Percentiles rank a stretch among this genome's conserved stretches.
phyloP scores from a whole-genome alignment of 768 basidiomycete species.

The Coprinellus micaceus region DNA sequence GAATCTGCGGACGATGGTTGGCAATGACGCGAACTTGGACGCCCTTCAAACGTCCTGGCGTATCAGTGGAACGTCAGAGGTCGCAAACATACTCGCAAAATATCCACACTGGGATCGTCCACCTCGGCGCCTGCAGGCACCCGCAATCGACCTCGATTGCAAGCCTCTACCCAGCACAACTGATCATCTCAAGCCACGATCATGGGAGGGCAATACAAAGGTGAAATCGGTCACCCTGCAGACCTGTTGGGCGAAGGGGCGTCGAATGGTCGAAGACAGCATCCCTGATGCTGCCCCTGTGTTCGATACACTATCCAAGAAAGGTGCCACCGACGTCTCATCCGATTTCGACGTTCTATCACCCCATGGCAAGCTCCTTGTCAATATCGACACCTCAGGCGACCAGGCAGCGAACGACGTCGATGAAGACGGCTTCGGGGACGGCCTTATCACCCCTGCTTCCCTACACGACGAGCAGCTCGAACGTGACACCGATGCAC shows the following conservation, averaged over 20 bases:
- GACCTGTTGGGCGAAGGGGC: constrained; percentile 28
- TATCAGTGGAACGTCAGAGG: constrained; percentile 25
- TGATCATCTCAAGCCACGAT: constrained; percentile 31
- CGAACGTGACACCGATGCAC: neutral
- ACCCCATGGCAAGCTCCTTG: neutral
- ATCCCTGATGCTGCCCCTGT: neutral
- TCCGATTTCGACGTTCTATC: too few species aligned
- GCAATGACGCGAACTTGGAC: constrained; percentile 27
- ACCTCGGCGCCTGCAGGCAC: constrained; percentile 26
- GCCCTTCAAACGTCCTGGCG: constrained; percentile 21
- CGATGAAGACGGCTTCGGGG: neutral
- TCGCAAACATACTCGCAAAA: constrained; percentile 27
- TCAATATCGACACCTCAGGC: neutral
- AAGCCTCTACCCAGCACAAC: constrained; percentile 14
- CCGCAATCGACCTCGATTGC: constrained; percentile 16
- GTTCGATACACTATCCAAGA: neutral
- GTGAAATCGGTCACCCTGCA: constrained; percentile 21
- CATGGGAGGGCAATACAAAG: constrained; percentile 26
- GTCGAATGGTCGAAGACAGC: neutral
- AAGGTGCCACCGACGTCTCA: too few species aligned
- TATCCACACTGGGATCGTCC: constrained; percentile 34
- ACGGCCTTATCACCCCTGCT: neutral
- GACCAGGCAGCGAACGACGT: neutral
- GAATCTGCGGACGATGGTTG: constrained; percentile 25
- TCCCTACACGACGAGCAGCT: neutral